Evolutionary conservation across 192 early-diverging fungal species (phyloP).

Genomic region (Lunasporangiospora selenospora): DNA sequence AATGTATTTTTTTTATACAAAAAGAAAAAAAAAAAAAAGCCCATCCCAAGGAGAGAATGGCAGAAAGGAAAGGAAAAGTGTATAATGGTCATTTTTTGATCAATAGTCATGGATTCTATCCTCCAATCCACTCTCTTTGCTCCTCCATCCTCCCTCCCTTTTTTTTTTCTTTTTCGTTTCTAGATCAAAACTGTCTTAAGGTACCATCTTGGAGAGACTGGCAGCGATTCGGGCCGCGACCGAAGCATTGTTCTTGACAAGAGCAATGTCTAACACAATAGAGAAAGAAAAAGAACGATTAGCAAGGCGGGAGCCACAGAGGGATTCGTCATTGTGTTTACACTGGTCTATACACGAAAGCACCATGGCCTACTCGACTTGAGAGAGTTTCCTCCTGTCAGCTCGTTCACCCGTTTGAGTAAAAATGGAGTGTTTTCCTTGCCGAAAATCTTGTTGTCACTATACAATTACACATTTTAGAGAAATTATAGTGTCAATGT

Average conservation of each 20-base stretch:
- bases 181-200: no score
- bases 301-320: not conserved
- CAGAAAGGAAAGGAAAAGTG: no score
- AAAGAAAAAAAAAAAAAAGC: no score
- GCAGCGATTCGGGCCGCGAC: slow-evolving; percentile 84
- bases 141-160: no score
- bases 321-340: not conserved
- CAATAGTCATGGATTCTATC: no score
- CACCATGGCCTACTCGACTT: slow-evolving; percentile 66
- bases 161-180: no score
- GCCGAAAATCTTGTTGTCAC: slow-evolving; percentile 69
- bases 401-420: slow-evolving; percentile 80
- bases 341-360: not conserved
- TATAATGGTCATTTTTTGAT: no score
- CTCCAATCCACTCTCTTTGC: no score
- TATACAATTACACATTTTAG: slow-evolving; percentile 12
- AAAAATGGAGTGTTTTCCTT: slow-evolving; percentile 95
- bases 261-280: slow-evolving; percentile 74
- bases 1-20: no score
- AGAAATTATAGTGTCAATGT: not conserved
- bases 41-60: no score
- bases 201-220: slow-evolving; percentile 48
- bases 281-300: not conserved
- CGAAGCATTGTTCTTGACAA: slow-evolving; percentile 91
- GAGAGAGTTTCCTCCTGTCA: slow-evolving; percentile 86